Base-by-base conservation (phyloP, 306 rosid genomes). In the Cucurbita maxima region DNA sequence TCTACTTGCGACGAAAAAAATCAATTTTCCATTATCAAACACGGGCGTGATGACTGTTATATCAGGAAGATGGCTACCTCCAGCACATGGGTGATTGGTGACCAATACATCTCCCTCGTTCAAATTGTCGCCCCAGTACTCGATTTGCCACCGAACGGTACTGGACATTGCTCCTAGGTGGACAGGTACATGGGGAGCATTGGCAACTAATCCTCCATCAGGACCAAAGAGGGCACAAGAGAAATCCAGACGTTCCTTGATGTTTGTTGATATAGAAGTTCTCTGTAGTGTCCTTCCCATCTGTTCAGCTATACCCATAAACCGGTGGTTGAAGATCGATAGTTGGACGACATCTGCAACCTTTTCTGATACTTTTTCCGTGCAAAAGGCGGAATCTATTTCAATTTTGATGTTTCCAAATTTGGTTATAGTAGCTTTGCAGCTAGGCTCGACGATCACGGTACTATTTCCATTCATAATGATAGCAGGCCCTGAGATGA, bases 301-400 rank as follows among this genome's bases (percentile, higher is more conserved):
- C 82, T 93, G 98, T 83, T 93, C 98, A 3, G 98, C 98, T 83
- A 93, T 93, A 75, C 98, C 98, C 98, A 93, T 93, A 84, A 90
- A 93, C 74, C 96, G 82, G 84, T 90, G 96, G 82, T 87, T 93
- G 79, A 93, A 93, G 75, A 93, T 93, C 59, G 97, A 90, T 58
- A 93, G 97, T 51, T 93, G 97, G 72, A 93, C 96, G 78, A 93
- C 97, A 75, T 93, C 89, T 61, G 90, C 94, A 77, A 86, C 86
- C 71, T 88, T 88, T 75, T 87, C 92, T 37, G 85, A 79, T 64
- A 86, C 74, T 53, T 83, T 85, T 74, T 74, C 56, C 41, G 82
- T 71, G 83, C 61, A 84, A 41, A 80, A 75, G 57, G 84, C 48
- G 38, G 94, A 88, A 54, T 86, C 93, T 50, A 93, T 75, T 83